phyloP scores from a whole-genome alignment of 352 stramenopile species.

The Pythium angustatum region DNA sequence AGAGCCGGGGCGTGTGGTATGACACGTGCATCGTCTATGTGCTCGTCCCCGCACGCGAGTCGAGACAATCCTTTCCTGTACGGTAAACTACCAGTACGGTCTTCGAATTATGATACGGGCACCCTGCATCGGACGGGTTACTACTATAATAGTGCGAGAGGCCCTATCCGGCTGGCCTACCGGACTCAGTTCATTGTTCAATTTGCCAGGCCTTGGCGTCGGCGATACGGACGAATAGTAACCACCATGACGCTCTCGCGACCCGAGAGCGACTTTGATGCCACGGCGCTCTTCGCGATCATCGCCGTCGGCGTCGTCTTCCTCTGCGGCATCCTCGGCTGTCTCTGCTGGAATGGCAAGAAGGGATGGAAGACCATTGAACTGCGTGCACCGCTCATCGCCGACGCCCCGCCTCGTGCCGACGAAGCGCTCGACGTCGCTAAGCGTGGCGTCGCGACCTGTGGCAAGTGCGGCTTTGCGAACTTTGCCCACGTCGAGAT shows the following conservation, averaged over 20 bases:
- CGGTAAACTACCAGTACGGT: no score
- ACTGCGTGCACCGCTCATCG: conserved; percentile 13
- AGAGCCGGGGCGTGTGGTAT: not conserved
- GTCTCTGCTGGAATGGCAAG: conserved; percentile 1
- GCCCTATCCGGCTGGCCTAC: no score
- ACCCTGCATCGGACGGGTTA: no score
- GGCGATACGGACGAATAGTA: not conserved
- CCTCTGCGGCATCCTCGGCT: conserved; percentile 1
- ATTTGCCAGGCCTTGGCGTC: no score
- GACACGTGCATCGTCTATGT: no score
- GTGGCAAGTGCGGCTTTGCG: conserved; percentile 9
- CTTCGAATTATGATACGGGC: no score
- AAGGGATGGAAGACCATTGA: conserved; percentile 22
- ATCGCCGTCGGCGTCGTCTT: not conserved
- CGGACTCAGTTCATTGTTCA: conserved; percentile 2
- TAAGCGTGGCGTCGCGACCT: not conserved
- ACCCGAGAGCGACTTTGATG: not conserved
- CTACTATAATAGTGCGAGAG: no score
- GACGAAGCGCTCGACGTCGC: conserved; percentile 6
- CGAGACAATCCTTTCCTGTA: no score
- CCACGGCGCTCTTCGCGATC: not conserved
- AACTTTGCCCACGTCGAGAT: conserved; percentile 18
- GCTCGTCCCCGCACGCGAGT: no score
- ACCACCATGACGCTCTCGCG: not conserved
- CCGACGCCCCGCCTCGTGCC: not conserved